Base-by-base conservation (phyloP, 179 eudicot genomes). In the Silene coronaria region DNA sequence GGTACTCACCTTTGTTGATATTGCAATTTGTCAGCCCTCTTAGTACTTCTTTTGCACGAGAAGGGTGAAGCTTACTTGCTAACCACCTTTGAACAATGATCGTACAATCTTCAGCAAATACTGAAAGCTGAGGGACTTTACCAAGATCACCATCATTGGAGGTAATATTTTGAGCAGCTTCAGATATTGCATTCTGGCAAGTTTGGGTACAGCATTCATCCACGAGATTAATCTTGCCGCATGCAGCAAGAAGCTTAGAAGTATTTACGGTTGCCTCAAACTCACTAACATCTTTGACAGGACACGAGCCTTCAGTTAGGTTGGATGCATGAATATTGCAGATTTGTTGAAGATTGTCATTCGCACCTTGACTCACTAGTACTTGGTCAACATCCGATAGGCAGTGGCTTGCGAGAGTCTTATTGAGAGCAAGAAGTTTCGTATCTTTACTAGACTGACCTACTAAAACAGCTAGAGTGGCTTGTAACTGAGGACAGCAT, bases 401-500 rank as follows among this genome's bases (percentile, higher is more conserved):
- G 80, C 97, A 95, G 68, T 87, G 85, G 45, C 84, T 78, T 4
- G 99, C 92, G 66, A 64, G 78, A 28, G 97, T 90, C 60, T 81
- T 85, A 67, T 95, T 92, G 51, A 94, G 77, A 70, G 95, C 87
- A 60, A 94, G 97, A 72, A 73, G 66, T 27, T 76, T 76, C 4
- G 91, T 88, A 17, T 78, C 17, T 82, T 85, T 95, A 78, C 99
- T 92, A 30, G 91, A 92, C 70, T 92, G 97, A 53, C 99, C 99
- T 51, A 91, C 75, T 27, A 95, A 95, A 78, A 92, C 80, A 11
- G 81, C 86, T 67, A 95, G 79, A 26, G 91, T 92, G 76, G 97
- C 90, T 69, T 92, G 95, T 75, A 95, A 80, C 77, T 95, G 97
- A 1, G 99, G 99, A 80, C 99, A 95, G 76, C 99, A 95, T 62